Conservation (phyloP, 257 asterid genomes). For the Knoxia roxburghii region DNA sequence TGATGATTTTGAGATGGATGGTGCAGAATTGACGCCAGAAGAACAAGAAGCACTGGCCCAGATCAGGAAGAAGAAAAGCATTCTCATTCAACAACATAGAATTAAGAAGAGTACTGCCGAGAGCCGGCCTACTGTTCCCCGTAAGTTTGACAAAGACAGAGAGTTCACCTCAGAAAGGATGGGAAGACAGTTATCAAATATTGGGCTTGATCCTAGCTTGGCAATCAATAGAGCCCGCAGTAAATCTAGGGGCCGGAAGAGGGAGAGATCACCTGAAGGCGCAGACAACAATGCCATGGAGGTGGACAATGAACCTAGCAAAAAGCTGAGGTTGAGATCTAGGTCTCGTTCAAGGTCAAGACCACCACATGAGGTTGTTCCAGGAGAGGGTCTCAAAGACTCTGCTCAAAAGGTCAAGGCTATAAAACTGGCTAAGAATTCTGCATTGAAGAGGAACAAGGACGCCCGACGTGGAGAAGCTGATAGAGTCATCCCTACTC, state of each 20-base stretch:
- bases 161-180: constrained; percentile 60
- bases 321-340: constrained; percentile 59
- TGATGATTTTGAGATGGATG: constrained; percentile 83
- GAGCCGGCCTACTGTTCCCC: constrained; percentile 74
- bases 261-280: constrained; percentile 63
- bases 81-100: constrained; percentile 77
- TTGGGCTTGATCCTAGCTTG: constrained; percentile 72
- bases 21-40: constrained; percentile 68
- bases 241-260: constrained; percentile 82
- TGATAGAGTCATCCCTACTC: constrained; percentile 78
- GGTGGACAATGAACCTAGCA: constrained; percentile 56
- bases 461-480: constrained; percentile 83
- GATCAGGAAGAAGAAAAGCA: constrained; percentile 73
- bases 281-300: constrained; percentile 50
- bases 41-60: constrained; percentile 57
- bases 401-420: constrained; percentile 75
- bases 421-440: constrained; percentile 40
- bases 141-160: constrained; percentile 76
- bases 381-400: constrained; percentile 87
- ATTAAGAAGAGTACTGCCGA: constrained; percentile 84
- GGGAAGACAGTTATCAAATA: constrained; percentile 69
- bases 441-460: constrained; percentile 66
- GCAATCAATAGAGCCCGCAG: constrained; percentile 84
- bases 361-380: constrained; percentile 60
- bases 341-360: constrained; percentile 59